A percentile compares a stretch with the other conserved stretches of the same genome.
phyloP scores from a whole-genome alignment of 257 asterid species.

The Lycium ferocissimum region DNA sequence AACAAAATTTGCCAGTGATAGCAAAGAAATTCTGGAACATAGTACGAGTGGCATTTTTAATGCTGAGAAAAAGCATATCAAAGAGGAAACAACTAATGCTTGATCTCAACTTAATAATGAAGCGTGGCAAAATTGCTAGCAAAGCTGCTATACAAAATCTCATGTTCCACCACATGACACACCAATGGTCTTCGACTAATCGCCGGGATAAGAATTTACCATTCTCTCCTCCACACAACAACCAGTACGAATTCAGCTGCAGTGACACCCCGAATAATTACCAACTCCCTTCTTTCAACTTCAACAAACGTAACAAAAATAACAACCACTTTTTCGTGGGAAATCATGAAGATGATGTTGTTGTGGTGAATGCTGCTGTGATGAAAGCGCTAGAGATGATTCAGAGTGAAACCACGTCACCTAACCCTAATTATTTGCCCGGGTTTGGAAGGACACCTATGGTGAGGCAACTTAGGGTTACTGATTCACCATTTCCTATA shows the following conservation, averaged over 20 bases:
- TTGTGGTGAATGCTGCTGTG: slow-evolving; percentile 39
- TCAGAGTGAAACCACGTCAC: slow-evolving; percentile 62
- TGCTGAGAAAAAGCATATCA: slow-evolving; percentile 79
- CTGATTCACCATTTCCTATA: slow-evolving; percentile 71
- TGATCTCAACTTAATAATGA: slow-evolving; percentile 70
- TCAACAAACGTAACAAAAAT: slow-evolving; percentile 44
- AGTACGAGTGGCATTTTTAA: slow-evolving; percentile 58
- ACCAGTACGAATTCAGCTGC: slow-evolving; percentile 85
- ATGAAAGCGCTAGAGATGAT: slow-evolving; percentile 55
- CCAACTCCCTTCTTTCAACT: slow-evolving; percentile 54
- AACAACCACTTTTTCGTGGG: slow-evolving; percentile 12
- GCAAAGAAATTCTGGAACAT: slow-evolving; percentile 78
- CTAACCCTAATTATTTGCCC: slow-evolving; percentile 51
- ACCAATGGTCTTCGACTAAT: slow-evolving; percentile 22
- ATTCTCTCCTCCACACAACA: slow-evolving; percentile 28
- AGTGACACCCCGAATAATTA: slow-evolving; percentile 60
- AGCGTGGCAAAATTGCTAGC: slow-evolving; percentile 84
- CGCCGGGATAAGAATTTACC: slow-evolving; percentile 42
- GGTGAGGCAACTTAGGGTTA: slow-evolving; percentile 76
- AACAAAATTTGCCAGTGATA: slow-evolving; percentile 62
- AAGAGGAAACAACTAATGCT: slow-evolving; percentile 61
- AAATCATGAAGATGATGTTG: slow-evolving; percentile 38
- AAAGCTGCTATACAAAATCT: slow-evolving; percentile 76
- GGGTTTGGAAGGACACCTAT: slow-evolving; percentile 74
- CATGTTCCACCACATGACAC: slow-evolving; percentile 63